Base-by-base conservation (phyloP, 306 rosid genomes). In the Glycine latifolia region DNA sequence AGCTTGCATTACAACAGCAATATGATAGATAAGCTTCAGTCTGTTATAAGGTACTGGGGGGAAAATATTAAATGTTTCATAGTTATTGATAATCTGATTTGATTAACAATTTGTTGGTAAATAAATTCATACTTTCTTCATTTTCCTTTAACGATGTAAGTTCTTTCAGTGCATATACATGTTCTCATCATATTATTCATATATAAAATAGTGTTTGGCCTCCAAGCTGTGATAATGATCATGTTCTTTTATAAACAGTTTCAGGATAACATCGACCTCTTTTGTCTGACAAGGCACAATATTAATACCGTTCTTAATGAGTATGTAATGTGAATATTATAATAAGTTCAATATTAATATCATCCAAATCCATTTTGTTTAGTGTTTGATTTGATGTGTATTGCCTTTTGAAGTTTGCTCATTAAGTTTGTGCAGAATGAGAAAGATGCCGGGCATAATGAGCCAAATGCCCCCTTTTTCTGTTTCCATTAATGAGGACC, bases 261-360 rank as follows among this genome's bases (percentile, higher is more conserved):
- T 86, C 91, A 91, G 89, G 97, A 91, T 67, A 94, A 94, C 85
- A 84, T 94, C n/a, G 82, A 91, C 60, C 97, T 94, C 81, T 89
- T 94, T 80, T 80, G 84, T 71, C 86, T 80, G 17, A 81, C 97
- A 43, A 84, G 93, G 89, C 87, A 72, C 82, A 94, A 90, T 73
- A 80, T 94, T 53, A 79, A 73, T 67, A 84, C 90, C 62, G 87
- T 94, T 88, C 87, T 92, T 67, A 89, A 90, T 58, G 90, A 94
- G 98, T 92, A 94, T 3, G 98, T 82, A 52, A 68, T 4, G 98
- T 82, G 58, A 71, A 55, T 72, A 13, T 59, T 86, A 17, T 79
- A 33, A 56, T 60, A 14, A 53, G 9, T 58, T 44, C 20, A 68
- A 53, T 76, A 43, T 78, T 35, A 46, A 53, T 63, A 47, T 61